Percentiles rank a stretch among this genome's conserved stretches.
phyloP scores from a whole-genome alignment of 2,329 filamentous ascomycete genomes.

The Xylaria sp. region DNA sequence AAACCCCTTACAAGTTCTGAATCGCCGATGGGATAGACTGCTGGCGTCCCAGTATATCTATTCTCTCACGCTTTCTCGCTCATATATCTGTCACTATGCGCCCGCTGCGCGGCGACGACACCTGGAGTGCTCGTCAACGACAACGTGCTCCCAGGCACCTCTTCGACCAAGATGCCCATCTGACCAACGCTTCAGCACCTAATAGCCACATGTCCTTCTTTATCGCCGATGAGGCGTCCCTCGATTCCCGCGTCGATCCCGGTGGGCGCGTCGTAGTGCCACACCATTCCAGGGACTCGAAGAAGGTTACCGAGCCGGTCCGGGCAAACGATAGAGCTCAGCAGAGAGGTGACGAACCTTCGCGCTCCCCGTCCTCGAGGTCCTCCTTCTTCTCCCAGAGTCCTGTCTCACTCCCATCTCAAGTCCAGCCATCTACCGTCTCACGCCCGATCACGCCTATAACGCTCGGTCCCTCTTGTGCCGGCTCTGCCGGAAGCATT shows the following conservation, averaged over 20 bases:
- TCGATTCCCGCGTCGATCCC: constrained; percentile 52
- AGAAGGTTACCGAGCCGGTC: constrained; percentile 43
- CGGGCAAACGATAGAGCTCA: constrained; percentile 44
- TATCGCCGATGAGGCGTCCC: constrained; percentile 61
- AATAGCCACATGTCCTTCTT: constrained; percentile 64
- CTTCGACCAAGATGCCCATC: constrained; percentile 44
- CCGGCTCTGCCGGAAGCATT: constrained; percentile 59
- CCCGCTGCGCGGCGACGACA: constrained; percentile 59
- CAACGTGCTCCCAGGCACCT: constrained; percentile 53
- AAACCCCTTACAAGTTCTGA: neutral
- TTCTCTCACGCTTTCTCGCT: constrained; percentile 25
- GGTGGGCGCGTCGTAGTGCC: constrained; percentile 49
- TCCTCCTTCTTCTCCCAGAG: constrained; percentile 50
- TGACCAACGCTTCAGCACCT: constrained; percentile 49
- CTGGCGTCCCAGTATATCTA: constrained; percentile 12
- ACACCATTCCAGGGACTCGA: constrained; percentile 49
- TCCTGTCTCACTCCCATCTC: constrained; percentile 47
- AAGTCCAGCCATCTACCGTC: constrained; percentile 48
- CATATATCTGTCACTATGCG: constrained; percentile 53
- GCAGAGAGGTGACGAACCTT: constrained; percentile 32
- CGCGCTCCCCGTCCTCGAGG: constrained; percentile 48
- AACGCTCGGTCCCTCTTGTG: constrained; percentile 55
- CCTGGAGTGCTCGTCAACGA: constrained; percentile 54
- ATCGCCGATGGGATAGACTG: constrained; percentile 21
- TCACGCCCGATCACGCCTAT: constrained; percentile 61